phyloP scores from a whole-genome alignment of 2,329 filamentous ascomycete genomes.

The Tolypocladium ovalisporum region DNA sequence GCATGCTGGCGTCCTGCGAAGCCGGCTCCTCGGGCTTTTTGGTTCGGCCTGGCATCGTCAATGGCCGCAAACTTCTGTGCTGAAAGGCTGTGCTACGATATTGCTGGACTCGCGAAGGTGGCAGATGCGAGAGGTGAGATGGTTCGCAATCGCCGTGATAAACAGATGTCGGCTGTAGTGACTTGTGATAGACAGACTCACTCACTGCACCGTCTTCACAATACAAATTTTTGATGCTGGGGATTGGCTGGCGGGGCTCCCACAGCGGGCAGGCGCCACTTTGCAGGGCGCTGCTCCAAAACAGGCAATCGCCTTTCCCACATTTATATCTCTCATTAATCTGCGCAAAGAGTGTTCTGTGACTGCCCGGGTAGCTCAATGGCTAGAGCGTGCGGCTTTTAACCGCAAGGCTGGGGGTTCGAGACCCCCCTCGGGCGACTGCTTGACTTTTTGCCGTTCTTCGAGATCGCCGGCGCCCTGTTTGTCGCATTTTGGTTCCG shows the following conservation, averaged over 20 bases:
- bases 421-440: constrained; percentile 19
- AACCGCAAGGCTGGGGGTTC: constrained; percentile 22
- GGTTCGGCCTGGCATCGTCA: constrained; percentile 28
- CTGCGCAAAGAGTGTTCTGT: not conserved
- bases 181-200: not conserved
- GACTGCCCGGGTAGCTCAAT: constrained; percentile 20
- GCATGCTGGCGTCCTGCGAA: constrained; percentile 29
- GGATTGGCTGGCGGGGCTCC: not conserved
- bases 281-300: not conserved
- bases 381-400: constrained; percentile 23
- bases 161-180: no score
- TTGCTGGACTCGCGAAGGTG: not conserved
- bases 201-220: not conserved
- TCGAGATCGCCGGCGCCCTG: no score
- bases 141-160: not conserved
- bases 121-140: not conserved
- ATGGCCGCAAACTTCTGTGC: not conserved
- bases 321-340: not conserved
- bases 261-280: not conserved
- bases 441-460: not conserved
- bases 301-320: not conserved
- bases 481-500: not conserved
- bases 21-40: constrained; percentile 20
- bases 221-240: constrained; percentile 6
- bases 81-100: not conserved